Evolutionary conservation across 1,284 basidiomycete species (phyloP).

Genomic region (Cryptococcus jaspeensis): DNA sequence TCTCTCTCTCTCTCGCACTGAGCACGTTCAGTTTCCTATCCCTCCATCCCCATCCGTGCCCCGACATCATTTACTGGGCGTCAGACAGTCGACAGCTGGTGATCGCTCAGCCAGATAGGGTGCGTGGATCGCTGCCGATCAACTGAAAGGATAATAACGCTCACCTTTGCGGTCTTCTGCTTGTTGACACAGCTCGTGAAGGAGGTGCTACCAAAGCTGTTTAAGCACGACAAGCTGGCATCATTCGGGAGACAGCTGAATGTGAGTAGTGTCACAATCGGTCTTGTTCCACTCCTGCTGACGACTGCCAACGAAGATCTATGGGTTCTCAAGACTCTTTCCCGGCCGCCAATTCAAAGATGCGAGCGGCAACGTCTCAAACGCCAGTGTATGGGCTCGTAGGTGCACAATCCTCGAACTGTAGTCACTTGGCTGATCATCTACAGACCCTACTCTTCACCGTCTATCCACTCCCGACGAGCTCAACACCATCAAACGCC

Average conservation of each 20-base stretch:
- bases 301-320: slow-evolving; percentile 28
- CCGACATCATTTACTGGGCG: slow-evolving; percentile 47
- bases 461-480: slow-evolving; percentile 35
- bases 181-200: slow-evolving; percentile 30
- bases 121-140: slow-evolving; percentile 14
- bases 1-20: no score
- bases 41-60: slow-evolving; percentile 37
- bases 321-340: slow-evolving; percentile 42
- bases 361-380: slow-evolving; percentile 36
- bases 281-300: neutral
- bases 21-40: slow-evolving; percentile 38
- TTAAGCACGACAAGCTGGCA: slow-evolving; percentile 46
- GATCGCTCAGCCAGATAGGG: slow-evolving; percentile 41
- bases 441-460: slow-evolving; percentile 37
- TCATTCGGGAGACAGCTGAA: slow-evolving; percentile 46
- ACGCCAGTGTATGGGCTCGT: slow-evolving; percentile 47
- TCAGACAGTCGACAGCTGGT: slow-evolving; percentile 41
- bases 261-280: slow-evolving; percentile 17
- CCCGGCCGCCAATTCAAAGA: slow-evolving; percentile 47
- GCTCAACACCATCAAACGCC: slow-evolving; percentile 36
- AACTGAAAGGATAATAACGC: neutral
- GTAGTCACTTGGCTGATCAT: neutral
- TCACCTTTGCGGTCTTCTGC: neutral
- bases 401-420: slow-evolving; percentile 9
- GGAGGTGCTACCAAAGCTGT: slow-evolving; percentile 40